Percentiles rank a stretch among this genome's conserved stretches.
Evolutionary conservation across 192 early-diverging fungal genomes (phyloP).

Genomic region (Glomus cerebriforme): DNA sequence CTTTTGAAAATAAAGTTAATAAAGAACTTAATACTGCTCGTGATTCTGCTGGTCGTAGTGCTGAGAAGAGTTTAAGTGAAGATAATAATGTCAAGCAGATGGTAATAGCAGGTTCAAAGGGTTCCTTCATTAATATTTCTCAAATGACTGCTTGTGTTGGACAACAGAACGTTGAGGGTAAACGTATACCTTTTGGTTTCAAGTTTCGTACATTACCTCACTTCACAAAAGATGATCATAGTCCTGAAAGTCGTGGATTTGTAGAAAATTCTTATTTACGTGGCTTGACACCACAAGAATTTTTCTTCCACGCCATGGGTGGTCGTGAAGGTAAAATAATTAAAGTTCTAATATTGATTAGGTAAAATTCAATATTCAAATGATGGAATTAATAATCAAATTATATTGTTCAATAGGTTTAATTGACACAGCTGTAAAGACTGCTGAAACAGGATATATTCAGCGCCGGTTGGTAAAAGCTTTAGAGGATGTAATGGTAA

Average conservation of each 20-base stretch:
- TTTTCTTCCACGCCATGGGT: constrained; percentile 99
- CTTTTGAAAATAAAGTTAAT: constrained; percentile 90
- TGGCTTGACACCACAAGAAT: constrained; percentile 96
- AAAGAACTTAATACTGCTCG: constrained; percentile 85
- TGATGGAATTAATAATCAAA: neutral
- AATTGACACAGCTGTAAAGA: constrained; percentile 99
- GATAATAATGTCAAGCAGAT: constrained; percentile 97
- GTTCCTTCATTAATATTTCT: constrained; percentile 93
- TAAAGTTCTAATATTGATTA: constrained; percentile 8
- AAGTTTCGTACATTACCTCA: constrained; percentile 94
- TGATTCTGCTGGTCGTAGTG: constrained; percentile 88
- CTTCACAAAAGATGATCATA: constrained; percentile 96
- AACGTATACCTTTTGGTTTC: constrained; percentile 97
- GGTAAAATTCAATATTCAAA: neutral
- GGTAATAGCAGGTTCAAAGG: constrained; percentile 95
- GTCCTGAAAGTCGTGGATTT: constrained; percentile 87
- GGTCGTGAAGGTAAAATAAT: constrained; percentile 84
- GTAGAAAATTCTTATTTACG: constrained; percentile 89
- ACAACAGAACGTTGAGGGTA: constrained; percentile 99
- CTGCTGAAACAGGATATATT: constrained; percentile 99
- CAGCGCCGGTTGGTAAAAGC: constrained; percentile 98
- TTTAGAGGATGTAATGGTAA: constrained; percentile 95
- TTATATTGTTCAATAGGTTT: constrained; percentile 56
- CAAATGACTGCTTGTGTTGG: constrained; percentile 99
- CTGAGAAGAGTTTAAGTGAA: constrained; percentile 79